Conservation (phyloP, 2,329 filamentous ascomycete genomes). For the Stachybotrys chartarum region DNA sequence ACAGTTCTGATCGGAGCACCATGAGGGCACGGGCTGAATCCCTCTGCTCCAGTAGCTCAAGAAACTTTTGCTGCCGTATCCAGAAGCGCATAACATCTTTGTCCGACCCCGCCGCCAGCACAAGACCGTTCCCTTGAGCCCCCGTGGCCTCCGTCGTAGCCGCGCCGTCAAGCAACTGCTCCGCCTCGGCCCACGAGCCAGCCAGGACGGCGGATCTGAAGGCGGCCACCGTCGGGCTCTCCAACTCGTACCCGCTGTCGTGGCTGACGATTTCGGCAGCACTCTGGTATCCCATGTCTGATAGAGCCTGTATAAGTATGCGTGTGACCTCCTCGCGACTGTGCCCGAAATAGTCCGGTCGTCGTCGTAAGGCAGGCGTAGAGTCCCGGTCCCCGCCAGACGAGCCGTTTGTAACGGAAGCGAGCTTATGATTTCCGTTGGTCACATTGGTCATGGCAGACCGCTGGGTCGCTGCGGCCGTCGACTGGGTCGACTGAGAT, state of each 20-base stretch:
- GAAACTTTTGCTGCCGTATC: conserved; percentile 87
- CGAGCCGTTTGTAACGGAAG: conserved; percentile 48
- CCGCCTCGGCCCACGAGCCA: conserved; percentile 81
- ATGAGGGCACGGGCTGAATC: conserved; percentile 68
- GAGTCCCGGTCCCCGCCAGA: conserved; percentile 22
- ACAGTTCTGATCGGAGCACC: conserved; percentile 83
- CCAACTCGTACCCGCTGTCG: conserved; percentile 82
- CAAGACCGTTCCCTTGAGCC: conserved; percentile 50
- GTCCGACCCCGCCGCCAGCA: conserved; percentile 69
- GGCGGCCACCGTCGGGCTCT: conserved; percentile 77
- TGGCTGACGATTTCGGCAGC: conserved; percentile 68
- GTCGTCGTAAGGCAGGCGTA: conserved; percentile 6
- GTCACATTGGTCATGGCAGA: conserved; percentile 18
- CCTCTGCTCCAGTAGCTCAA: conserved; percentile 76
- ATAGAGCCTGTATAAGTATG: conserved; percentile 83
- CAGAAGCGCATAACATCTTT: conserved; percentile 76
- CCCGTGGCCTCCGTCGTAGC: conserved; percentile 24
- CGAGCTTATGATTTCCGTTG: conserved; percentile 41
- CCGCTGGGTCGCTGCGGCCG: conserved; percentile 17
- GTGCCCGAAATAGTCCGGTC: conserved; percentile 66
- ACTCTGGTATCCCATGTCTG: conserved; percentile 76
- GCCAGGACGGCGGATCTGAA: conserved; percentile 75
- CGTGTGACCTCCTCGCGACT: conserved; percentile 88
- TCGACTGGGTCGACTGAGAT: conserved; percentile 34
- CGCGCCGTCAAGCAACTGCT: conserved; percentile 64